Evolutionary conservation across 1,284 basidiomycete species (phyloP).

Genomic region (Hypsizygus ulmarius): DNA sequence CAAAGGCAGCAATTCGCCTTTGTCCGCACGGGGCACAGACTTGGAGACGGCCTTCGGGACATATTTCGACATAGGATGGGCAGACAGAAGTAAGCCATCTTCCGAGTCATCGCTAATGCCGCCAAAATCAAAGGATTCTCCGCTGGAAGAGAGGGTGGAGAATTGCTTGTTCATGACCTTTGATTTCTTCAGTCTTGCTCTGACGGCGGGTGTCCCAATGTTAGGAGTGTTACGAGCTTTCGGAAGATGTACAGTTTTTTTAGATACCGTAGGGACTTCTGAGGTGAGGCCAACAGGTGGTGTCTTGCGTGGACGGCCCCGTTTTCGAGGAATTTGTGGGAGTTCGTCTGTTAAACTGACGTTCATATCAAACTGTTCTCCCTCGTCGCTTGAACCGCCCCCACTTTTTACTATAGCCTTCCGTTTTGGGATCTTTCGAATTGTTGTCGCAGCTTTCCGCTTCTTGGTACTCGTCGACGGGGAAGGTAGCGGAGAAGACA

Average conservation of each 20-base stretch:
- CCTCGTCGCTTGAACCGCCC: conserved; percentile 19
- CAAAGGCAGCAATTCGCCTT: too few species aligned
- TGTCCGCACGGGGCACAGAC: too few species aligned
- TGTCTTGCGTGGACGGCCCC: conserved; percentile 16
- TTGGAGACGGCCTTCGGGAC: too few species aligned
- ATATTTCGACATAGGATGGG: background rate
- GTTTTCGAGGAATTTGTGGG: conserved; percentile 17
- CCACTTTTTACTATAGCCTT: background rate
- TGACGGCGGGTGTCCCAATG: background rate
- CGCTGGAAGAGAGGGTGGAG: conserved; percentile 12
- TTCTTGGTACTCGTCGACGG: conserved; percentile 9
- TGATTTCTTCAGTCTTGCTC: background rate
- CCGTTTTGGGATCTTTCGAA: conserved; percentile 7
- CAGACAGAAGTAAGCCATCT: background rate
- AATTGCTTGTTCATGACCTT: conserved; percentile 3
- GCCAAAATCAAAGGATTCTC: conserved; percentile 20
- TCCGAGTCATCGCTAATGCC: conserved; percentile 9
- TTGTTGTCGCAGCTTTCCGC: conserved; percentile 8
- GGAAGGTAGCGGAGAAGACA: conserved; percentile 11
- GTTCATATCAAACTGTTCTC: conserved; percentile 32
- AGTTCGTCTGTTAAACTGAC: conserved; percentile 22
- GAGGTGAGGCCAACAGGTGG: conserved; percentile 1
- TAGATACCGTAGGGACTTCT: too few species aligned
- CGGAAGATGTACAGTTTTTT: background rate
- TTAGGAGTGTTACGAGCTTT: conserved; percentile 3